Base-by-base conservation (phyloP, 306 rosid genomes). In the Cucurbita pepo region DNA sequence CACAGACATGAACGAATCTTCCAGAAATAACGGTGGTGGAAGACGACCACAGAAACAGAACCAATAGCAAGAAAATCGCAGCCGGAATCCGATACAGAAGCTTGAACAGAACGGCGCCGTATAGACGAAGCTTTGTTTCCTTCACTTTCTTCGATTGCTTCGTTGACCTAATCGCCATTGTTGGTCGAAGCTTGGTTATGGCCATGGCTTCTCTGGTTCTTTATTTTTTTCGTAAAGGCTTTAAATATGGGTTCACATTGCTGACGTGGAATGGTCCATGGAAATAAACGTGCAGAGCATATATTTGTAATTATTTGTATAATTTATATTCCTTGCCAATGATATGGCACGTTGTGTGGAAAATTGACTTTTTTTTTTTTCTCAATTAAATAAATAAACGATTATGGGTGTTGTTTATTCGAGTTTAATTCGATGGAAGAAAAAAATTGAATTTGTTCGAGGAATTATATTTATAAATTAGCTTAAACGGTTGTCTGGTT, bases 1-100 rank as follows among this genome's bases (percentile, higher is more conserved):
- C 82, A 37, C 89, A 87, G 60, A 87, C 83, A 79, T 83, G 91
- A 69, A 87, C 36, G 4, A 82, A 76, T 71, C 79, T 84, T 58
- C 85, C 85, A 0, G 87, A 77, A 34, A 87, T 54, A 48, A 85
- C 22, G 56, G 87, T 77, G 67, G 84, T 77, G 64, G 84, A 79
- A 54, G 88, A 84, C 70, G 81, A 84, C 88, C 87, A 84, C 11
- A 71, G n/a, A 75, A 79, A 83, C 36, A 87, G 62, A 15, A 87
- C 73, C 53, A 85, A 36, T n/a, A 81, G 66, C 7, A 87, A 70
- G 77, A 81, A 61, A 36, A 83, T 36, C 34, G 80, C 66, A 25
- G 48, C 47, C 7, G 91, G 83, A 56, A 85, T 71, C 81, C 76
- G 52, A 56, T 19, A 41, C 4, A 85, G 73, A 56, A 79, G 74